phyloP scores from a whole-genome alignment of 176 grass and related monocot genomes.

The sorghum (Sorghum bicolor) region Sorghum_bicolor_NCBIv3 NC_012875.2:45216501-45217000 shows the following conservation, averaged over 20 bases:
- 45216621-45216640: neutral
- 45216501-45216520: too few species aligned
- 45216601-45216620: constrained; percentile 16
- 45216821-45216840: constrained; percentile 78
- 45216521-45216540: too few species aligned
- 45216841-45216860: constrained; percentile 83
- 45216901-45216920: constrained; percentile 86
- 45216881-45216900: constrained; percentile 91
- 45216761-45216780: neutral
- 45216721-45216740: constrained; percentile 2
- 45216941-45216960: constrained; percentile 99
- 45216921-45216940: constrained; percentile 91
- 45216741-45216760: neutral
- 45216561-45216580: constrained; percentile 3
- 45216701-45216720: neutral
- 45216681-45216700: neutral
- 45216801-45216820: neutral
- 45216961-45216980: constrained; percentile 99
- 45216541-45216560: neutral
- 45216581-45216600: neutral
- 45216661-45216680: neutral
- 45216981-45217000: constrained; percentile 18
- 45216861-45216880: constrained; percentile 79
- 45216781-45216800: neutral
- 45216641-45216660: neutral